Base-by-base conservation (phyloP, 2,329 filamentous ascomycete genomes). In the Colletotrichum spaethianum region DNA sequence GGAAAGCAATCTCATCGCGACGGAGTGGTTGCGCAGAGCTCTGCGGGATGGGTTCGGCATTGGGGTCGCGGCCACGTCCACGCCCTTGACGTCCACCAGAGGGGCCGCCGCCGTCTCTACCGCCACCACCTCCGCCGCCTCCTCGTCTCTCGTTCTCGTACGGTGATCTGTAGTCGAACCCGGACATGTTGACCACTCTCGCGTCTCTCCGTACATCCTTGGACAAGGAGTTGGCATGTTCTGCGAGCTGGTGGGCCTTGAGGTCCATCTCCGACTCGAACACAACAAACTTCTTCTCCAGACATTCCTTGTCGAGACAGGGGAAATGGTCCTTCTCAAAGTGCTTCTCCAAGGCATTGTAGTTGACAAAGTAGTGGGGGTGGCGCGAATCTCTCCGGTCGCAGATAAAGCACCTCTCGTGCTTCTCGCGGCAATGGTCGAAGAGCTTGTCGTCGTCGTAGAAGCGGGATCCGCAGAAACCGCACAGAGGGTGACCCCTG, bases 281-380 rank as follows among this genome's bases (percentile, higher is more conserved):
- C 0, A 98, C 96, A 38, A 98, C 93, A 79, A 98, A 98, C 80
- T 98, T 98, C 89, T 98, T 98, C 77, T 98, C 96, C 78, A 96
- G 80, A 78, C 96, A 99, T 79, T 98, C 95, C 65, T 89, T 87
- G 77, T 99, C 95, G 8, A 90, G 82, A 79, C 96, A 99, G 0
- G 95, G 84, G 78, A 92, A 98, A 81, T 99, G 96, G 69, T 96
- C 95, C 75, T 92, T 92, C 74, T 90, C 89, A 80, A 98, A 98
- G 82, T 99, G 96, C 46, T 91, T 85, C 79, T 97, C 95, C 3
- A 99, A 86, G 0, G 93, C 90, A 75, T 95, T 89, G 82, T 98
- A 98, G 83, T 99, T 91, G 72, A 93, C 86, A 80, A 94, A 99
- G 80, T 99, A 99, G 78, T 98, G 94, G 9, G 95, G 96, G 73